Evolutionary conservation across 2,329 filamentous ascomycete species (phyloP).

Genomic region (Curvularia eragrostidis): DNA sequence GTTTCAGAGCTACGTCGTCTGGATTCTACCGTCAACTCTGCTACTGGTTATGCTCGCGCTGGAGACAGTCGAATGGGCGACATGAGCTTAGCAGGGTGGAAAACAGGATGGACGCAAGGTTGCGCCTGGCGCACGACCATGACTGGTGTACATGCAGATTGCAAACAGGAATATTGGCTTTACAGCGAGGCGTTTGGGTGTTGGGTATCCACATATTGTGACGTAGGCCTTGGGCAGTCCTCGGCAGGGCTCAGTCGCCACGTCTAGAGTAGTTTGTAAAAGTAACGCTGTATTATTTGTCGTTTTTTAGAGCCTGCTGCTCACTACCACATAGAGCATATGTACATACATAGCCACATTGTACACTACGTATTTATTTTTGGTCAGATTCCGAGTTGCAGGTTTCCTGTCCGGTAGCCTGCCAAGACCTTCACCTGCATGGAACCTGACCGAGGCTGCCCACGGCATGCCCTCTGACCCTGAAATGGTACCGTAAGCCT

Average conservation of each 20-base stretch:
- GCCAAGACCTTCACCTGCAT: conserved; percentile 20
- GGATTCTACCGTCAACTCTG: conserved; percentile 94
- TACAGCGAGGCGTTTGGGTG: conserved; percentile 18
- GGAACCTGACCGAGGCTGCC: conserved; percentile 4
- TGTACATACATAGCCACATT: conserved; percentile 6
- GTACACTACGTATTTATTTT: background rate
- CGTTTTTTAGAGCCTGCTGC: background rate
- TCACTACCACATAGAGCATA: background rate
- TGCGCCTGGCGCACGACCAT: conserved; percentile 3
- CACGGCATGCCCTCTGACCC: background rate
- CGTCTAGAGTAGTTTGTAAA: conserved; percentile 6
- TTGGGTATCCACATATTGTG: conserved; percentile 6
- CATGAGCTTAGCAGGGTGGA: conserved; percentile 8
- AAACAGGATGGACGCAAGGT: background rate
- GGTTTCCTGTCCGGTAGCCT: conserved; percentile 27
- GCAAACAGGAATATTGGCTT: background rate
- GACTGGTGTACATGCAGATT: background rate
- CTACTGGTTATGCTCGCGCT: conserved; percentile 88
- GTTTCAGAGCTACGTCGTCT: conserved; percentile 96
- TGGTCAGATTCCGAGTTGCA: conserved; percentile 12
- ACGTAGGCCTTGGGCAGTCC: background rate
- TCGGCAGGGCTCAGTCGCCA: conserved; percentile 1
- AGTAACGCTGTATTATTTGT: background rate
- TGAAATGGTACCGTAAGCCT: background rate
- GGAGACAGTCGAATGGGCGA: conserved; percentile 92